phyloP scores from a whole-genome alignment of 306 rosid genomes.

The Glycine tomentella region DNA sequence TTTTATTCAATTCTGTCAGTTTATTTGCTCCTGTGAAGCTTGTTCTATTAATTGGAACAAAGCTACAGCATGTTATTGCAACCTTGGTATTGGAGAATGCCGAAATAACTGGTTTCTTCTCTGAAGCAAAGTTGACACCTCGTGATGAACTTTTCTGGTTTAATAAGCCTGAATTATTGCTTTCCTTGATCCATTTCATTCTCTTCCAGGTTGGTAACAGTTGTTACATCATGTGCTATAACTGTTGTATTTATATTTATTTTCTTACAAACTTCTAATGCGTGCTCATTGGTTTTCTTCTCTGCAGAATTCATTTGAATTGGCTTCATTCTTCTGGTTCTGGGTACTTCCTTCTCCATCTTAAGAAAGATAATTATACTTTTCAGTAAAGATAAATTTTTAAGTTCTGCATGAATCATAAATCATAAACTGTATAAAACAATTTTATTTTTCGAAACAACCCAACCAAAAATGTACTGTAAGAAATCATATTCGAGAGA shows the following conservation, averaged over 20 bases:
- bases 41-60: conserved; percentile 78
- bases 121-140: conserved; percentile 64
- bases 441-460: not conserved
- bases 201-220: conserved; percentile 66
- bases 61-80: conserved; percentile 74
- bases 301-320: conserved; percentile 81
- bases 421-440: not conserved
- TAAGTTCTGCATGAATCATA: not conserved
- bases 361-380: not conserved
- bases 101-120: conserved; percentile 54
- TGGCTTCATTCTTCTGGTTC: conserved; percentile 86
- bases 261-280: too few relatives aligned
- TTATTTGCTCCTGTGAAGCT: conserved; percentile 52
- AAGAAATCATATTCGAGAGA: not conserved
- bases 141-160: conserved; percentile 89
- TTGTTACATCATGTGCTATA: not conserved
- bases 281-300: too few relatives aligned
- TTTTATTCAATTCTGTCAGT: not conserved
- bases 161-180: conserved; percentile 75
- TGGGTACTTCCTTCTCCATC: conserved; percentile 63
- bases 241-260: not conserved
- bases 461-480: not conserved
- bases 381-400: not conserved
- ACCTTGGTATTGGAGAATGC: conserved; percentile 80
- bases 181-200: conserved; percentile 79